Base-by-base conservation (phyloP, 441 rosid species). In the Arabidopsis lyrata region DNA sequence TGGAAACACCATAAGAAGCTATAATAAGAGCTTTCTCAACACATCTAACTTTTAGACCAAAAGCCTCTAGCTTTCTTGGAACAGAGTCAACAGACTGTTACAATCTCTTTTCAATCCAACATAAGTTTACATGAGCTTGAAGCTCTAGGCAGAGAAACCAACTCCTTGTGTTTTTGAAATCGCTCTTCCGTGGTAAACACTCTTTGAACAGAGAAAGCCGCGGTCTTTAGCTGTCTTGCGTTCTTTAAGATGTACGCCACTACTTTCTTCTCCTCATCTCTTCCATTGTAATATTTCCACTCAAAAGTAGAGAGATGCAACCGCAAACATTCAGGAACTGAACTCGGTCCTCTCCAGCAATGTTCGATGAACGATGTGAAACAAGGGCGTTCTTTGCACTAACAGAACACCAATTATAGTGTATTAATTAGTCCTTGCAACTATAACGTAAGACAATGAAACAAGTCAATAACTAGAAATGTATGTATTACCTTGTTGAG, bases 281-380 rank as follows among this genome's bases (percentile, higher is more conserved):
- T 1, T 42, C 14, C 6, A 32, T 7, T 18, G 63, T 55, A 68
- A 16, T 32, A 12, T 11, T 68, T 13, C 53, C 63, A 68, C 32
- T 55, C 22, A 31, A 68, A 55, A 16, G 54, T 56, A 29, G 56
- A 36, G 27, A 53, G 47, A 66, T 66, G 61, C 5, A 13, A 53
- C 61, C 15, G n/a, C 44, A 68, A 42, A 55, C 73, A 42, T 55
- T 39, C 73, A 55, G 54, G 72, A 54, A 68, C 42, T 10, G 3
- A 60, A 36, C 16, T 60, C 7, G 56, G 65, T 57, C 36, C 11
- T 35, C 16, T 3, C 74, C 36, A 58, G 2, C 1, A 10, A 68
- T 20, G 42, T 2, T 10, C 3, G 32, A 42, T 55, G 14, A n/a
- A 3, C 12, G 0, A 4, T 16, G 0, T 11, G 18, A 20, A 18